Conservation (phyloP, 768 basidiomycete species). For the Suillus paluster region DNA sequence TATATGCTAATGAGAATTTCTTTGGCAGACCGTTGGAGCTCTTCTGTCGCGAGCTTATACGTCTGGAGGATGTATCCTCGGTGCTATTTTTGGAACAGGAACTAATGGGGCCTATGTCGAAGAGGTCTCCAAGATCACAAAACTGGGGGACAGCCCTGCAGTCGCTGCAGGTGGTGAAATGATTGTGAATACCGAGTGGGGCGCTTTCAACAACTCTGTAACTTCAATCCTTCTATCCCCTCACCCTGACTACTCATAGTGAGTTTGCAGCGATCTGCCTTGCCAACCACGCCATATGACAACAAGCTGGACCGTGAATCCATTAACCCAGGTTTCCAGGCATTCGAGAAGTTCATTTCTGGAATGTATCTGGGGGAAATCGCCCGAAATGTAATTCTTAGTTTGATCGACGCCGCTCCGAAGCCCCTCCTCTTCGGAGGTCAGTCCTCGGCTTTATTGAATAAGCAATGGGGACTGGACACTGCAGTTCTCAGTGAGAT, state of each 20-base stretch:
- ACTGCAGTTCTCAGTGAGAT: constrained; percentile 89
- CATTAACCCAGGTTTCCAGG: constrained; percentile 92
- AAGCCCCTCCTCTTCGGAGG: constrained; percentile 80
- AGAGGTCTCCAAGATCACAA: constrained; percentile 80
- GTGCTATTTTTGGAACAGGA: constrained; percentile 96
- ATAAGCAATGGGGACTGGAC: constrained; percentile 94
- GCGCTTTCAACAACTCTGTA: constrained; percentile 94
- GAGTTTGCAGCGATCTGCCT: constrained; percentile 63
- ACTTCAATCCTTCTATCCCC: constrained; percentile 27
- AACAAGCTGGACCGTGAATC: constrained; percentile 90
- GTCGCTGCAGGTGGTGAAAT: constrained; percentile 72
- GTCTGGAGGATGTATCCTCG: constrained; percentile 87
- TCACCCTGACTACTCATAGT: constrained; percentile 7
- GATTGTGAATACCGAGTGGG: constrained; percentile 99
- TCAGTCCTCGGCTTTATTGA: constrained; percentile 69
- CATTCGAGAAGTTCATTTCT: constrained; percentile 97
- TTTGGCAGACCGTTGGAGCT: constrained; percentile 87
- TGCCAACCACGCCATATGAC: constrained; percentile 90
- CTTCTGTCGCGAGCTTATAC: constrained; percentile 92
- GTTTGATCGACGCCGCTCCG: constrained; percentile 79
- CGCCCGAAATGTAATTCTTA: constrained; percentile 80
- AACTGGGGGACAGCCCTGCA: constrained; percentile 70
- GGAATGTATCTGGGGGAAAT: constrained; percentile 99
- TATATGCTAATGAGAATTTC: constrained; percentile 13
- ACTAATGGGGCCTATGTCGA: constrained; percentile 99